These are phyloP conservation scores for Coniferiporia sulphurascens DNA, from an alignment of 1,284 basidiomycete genomes.

Conservation along the genomic window DNA sequence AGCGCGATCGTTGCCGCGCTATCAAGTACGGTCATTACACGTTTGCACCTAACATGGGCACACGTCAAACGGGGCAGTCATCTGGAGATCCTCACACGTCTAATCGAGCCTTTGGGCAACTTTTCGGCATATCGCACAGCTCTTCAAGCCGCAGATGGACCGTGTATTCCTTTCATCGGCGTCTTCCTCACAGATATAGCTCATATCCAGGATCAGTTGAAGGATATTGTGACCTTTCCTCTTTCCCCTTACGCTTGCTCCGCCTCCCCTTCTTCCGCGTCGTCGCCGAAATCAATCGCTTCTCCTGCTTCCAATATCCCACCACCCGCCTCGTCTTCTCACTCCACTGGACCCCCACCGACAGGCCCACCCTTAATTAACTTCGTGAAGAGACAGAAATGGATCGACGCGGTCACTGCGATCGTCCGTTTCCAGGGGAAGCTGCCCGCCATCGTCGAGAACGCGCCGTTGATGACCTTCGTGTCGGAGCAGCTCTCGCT, in stretches of 20 bases:
- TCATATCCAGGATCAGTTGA: slow-evolving; percentile 50
- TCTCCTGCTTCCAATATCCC: not conserved
- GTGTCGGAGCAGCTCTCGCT: slow-evolving; percentile 42
- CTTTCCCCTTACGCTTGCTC: slow-evolving; percentile 1
- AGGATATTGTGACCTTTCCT: slow-evolving; percentile 31
- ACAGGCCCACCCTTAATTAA: slow-evolving; percentile 35
- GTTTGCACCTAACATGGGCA: slow-evolving; percentile 64
- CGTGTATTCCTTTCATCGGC: slow-evolving; percentile 62
- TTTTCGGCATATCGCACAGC: slow-evolving; percentile 53
- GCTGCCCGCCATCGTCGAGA: slow-evolving; percentile 46
- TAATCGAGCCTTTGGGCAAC: slow-evolving; percentile 53
- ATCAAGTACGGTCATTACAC: slow-evolving; percentile 50
- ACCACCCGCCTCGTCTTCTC: slow-evolving; percentile 14
- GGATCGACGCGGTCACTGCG: slow-evolving; percentile 47
- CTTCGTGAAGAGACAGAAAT: slow-evolving; percentile 53
- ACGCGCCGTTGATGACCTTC: slow-evolving; percentile 41
- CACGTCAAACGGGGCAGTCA: slow-evolving; percentile 47
- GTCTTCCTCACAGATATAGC: slow-evolving; percentile 59
- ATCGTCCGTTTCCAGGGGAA: slow-evolving; percentile 57
- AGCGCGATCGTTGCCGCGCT: slow-evolving; percentile 61
- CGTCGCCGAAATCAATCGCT: not conserved
- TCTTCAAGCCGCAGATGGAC: slow-evolving; percentile 46
- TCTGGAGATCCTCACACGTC: slow-evolving; percentile 46
- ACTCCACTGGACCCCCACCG: slow-evolving; percentile 17
- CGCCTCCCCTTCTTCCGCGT: not conserved